These are phyloP conservation scores for Apiotrichum mycotoxinovorans DNA, from an alignment of 1,284 basidiomycete species.

Conservation along the genomic window DNA sequence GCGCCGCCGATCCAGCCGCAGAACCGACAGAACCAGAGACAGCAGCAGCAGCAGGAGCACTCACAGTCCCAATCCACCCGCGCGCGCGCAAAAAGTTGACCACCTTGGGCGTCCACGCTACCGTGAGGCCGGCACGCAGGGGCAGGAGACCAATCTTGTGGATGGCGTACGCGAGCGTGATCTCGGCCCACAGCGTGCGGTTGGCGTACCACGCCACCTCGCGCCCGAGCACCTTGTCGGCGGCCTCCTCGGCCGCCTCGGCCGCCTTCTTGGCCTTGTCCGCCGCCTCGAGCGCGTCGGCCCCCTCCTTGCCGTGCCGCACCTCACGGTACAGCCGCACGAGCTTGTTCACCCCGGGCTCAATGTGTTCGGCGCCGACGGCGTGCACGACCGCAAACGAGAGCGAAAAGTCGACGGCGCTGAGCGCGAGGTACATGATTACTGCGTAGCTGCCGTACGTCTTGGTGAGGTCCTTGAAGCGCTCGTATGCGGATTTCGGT, in stretches of 20 bases:
- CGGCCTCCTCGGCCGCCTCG: conserved; percentile 55
- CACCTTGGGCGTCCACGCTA: conserved; percentile 76
- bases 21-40: too few relatives aligned
- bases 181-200: conserved; percentile 82
- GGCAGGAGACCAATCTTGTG: conserved; percentile 96
- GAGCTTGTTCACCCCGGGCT: conserved; percentile 60
- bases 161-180: conserved; percentile 86
- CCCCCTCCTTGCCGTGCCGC: conserved; percentile 33
- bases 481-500: conserved; percentile 38
- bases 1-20: too few relatives aligned
- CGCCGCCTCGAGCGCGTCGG: conserved; percentile 19
- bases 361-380: conserved; percentile 85
- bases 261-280: conserved; percentile 17
- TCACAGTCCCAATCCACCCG: conserved; percentile 61
- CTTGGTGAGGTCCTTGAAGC: conserved; percentile 80
- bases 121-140: conserved; percentile 81
- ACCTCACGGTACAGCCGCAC: conserved; percentile 50
- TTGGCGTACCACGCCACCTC: conserved; percentile 54
- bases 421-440: conserved; percentile 73
- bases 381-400: conserved; percentile 81
- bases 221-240: conserved; percentile 53
- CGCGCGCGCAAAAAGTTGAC: conserved; percentile 70
- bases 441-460: conserved; percentile 91
- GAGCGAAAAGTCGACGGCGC: conserved; percentile 71
- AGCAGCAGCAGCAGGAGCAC: conserved; percentile 3